Evolutionary conservation across 768 basidiomycete genomes (phyloP), one percentile per base, ranked within the genome.

Genomic region (Favolaschia claudopus): DNA sequence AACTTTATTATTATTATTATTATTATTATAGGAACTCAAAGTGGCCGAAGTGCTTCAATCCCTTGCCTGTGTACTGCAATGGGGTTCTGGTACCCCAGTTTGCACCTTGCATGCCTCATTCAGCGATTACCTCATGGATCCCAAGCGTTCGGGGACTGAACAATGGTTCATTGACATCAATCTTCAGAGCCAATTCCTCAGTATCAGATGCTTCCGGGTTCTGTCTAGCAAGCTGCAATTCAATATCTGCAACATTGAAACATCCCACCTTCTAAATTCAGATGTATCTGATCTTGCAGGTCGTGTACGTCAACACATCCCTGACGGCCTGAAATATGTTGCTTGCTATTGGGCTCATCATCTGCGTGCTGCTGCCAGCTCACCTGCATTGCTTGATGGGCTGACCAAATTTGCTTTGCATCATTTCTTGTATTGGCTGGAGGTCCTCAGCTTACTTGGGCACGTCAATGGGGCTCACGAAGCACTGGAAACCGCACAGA

Each of bases 341-440:
- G 42, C 38, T n/a, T 12, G 22, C 36, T 52, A 29, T 19, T 52
- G 50, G 50, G 27, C 20, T 9, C 13, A 52, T 42, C 50, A 52
- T n/a, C 36, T 52, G 13, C 20, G 37, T 7, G 31, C n/a, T n/a
- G n/a, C n/a, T n/a, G n/a, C n/a, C n/a, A n/a, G n/a, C n/a, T n/a
- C n/a, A n/a, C n/a, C n/a, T n/a, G n/a, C n/a, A n/a, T n/a, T n/a
- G n/a, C n/a, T n/a, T n/a, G n/a, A n/a, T n/a, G n/a, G n/a, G n/a
- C n/a, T n/a, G n/a, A n/a, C n/a, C n/a, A n/a, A n/a, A n/a, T n/a
- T n/a, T n/a, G n/a, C n/a, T n/a, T n/a, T n/a, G n/a, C n/a, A n/a
- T n/a, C n/a, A n/a, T n/a, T 52, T 52, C 17, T 36, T 49, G 24
- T 38, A 49, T 27, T 49, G 48, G 48, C 48, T 49, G 14, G 48